Base-by-base conservation (phyloP, 441 rosid genomes). In the Pelargonium myrrhifolium region DNA sequence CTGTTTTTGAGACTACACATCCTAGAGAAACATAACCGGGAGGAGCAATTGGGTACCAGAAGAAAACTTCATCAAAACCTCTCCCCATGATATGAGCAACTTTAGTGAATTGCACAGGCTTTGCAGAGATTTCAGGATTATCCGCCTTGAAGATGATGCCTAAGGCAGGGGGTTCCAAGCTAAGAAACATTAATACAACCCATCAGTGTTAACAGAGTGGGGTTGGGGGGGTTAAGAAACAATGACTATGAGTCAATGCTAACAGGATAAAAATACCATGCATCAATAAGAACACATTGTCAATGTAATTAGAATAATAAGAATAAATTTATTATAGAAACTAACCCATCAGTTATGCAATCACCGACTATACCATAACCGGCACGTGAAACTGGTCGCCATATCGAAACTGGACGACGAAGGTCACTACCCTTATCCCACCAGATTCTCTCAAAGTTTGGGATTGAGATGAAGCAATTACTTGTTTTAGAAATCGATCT, bases 1-100 rank as follows among this genome's bases (percentile, higher is more conserved):
- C 92, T 79, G 77, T 79, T 84, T 83, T 87, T 65, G 99, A 82
- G 67, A 85, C 90, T 69, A 96, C 83, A 72, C 99, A 96, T 73
- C 98, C 99, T 28, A 96, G 76, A 68, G 99, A 83, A 76, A 82
- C 96, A 85, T 90, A 89, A 60, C 99, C 99, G 65, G 98, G 86
- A 75, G 98, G 97, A 40, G 99, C 95, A 87, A 96, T 81, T 71
- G 99, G 99, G 75, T 83, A 89, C 98, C 98, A 96, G 79, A 94
- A 90, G 72, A 88, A 96, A 74, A 82, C 90, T 74, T 93, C 99
- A 81, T 92, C 96, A 61, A 84, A 65, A 51, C 97, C 98, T 83
- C 87, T 96, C 70, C 97, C 97, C 24, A 70, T 77, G 72, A 96
- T 86, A 70, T 88, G 96, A 39, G 96, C 93, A 73, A 75, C 98